Percentiles rank a stretch among this genome's conserved stretches.
phyloP scores from a whole-genome alignment of 2,329 filamentous ascomycete genomes.

The Botrytis sinoallii region DNA sequence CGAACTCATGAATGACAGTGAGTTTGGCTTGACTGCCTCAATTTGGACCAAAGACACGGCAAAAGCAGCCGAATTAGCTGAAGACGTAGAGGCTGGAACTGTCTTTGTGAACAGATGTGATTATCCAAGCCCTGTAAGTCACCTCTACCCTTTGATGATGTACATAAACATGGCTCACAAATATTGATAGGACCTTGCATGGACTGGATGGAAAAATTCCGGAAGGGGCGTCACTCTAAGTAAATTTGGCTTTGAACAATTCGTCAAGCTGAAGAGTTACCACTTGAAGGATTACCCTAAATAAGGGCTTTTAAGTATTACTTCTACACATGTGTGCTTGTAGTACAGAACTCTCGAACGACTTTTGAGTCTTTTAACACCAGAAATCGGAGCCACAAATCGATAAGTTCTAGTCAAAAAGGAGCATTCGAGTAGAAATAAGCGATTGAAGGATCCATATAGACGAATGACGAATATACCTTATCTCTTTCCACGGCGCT shows the following conservation, averaged over 20 bases:
- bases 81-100: conserved; percentile 85
- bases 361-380: conserved; percentile 15
- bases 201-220: conserved; percentile 97
- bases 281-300: conserved; percentile 81
- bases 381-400: conserved; percentile 12
- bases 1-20: conserved; percentile 86
- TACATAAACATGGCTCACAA: conserved; percentile 29
- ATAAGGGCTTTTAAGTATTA: conserved; percentile 20
- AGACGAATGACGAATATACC: conserved; percentile 18
- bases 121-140: conserved; percentile 81
- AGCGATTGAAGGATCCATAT: conserved; percentile 19
- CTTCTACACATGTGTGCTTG: conserved; percentile 16
- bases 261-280: conserved; percentile 93
- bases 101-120: conserved; percentile 96
- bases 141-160: background rate
- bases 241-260: conserved; percentile 89
- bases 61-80: conserved; percentile 71
- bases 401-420: conserved; percentile 10
- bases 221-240: conserved; percentile 88
- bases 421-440: conserved; percentile 8
- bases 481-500: conserved; percentile 6
- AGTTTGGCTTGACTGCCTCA: conserved; percentile 92
- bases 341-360: conserved; percentile 17
- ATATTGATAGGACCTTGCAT: conserved; percentile 72
- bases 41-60: conserved; percentile 90